These are phyloP conservation scores for Globisporangium megalacanthum DNA, from an alignment of 352 stramenopile species.

Conservation along the genomic window DNA sequence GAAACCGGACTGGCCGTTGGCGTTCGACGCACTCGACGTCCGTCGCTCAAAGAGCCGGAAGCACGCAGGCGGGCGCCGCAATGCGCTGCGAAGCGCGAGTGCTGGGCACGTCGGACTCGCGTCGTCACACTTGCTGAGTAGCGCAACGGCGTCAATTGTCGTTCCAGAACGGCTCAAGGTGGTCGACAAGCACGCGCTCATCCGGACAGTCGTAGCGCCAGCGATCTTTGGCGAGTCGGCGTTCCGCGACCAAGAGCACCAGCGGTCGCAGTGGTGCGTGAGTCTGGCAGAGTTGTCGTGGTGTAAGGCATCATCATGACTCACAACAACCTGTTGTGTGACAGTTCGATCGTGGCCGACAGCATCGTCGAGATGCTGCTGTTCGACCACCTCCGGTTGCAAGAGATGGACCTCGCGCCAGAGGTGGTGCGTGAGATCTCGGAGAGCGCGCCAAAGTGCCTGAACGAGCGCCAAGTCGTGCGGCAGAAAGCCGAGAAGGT, in stretches of 20 bases:
- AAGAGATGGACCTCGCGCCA: constrained; percentile 62
- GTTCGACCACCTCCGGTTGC: constrained; percentile 65
- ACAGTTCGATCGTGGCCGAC: constrained; percentile 48
- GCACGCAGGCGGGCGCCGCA: constrained; percentile 35
- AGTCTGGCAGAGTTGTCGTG: neutral
- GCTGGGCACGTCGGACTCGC: neutral
- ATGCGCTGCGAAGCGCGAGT: constrained; percentile 23
- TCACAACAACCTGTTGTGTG: neutral
- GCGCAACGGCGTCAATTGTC: constrained; percentile 9
- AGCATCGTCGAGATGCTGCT: constrained; percentile 68
- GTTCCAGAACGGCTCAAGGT: constrained; percentile 22
- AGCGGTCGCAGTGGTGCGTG: constrained; percentile 45
- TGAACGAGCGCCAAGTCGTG: constrained; percentile 47
- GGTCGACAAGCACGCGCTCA: constrained; percentile 36
- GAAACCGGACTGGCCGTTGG: constrained; percentile 57
- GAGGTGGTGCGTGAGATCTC: constrained; percentile 59
- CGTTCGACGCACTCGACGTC: constrained; percentile 32
- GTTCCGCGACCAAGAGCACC: constrained; percentile 44
- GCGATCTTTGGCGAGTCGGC: constrained; percentile 59
- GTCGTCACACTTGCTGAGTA: neutral
- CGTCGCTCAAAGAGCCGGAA: constrained; percentile 34
- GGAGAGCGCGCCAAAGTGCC: constrained; percentile 43
- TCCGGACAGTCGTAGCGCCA: constrained; percentile 39
- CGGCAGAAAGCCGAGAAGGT: constrained; percentile 39
- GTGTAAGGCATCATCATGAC: neutral